Base-by-base conservation (phyloP, 2,329 filamentous ascomycete species). In the Claviceps sp. region DNA sequence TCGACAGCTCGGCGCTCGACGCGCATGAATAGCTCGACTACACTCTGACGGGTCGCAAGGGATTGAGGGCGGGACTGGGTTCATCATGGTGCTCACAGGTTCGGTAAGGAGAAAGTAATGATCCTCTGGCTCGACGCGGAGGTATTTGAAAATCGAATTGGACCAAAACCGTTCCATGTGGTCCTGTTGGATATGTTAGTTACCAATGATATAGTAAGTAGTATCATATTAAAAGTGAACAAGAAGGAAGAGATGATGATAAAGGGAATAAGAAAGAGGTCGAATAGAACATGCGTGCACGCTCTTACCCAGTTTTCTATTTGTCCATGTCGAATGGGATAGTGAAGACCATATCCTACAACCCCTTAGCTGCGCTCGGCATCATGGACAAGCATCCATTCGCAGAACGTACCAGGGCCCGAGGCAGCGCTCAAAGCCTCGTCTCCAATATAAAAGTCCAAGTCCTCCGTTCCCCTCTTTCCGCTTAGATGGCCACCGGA, bases 111-210 rank as follows among this genome's bases (percentile, higher is more conserved):
- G 82, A 70, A 98, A 98, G 75, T 95, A 90, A 71, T 98, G 93
- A 67, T 98, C 93, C 73, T 98, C 93, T 34, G 93, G 93, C 72
- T 98, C 93, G 60, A 98, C 93, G 62, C 93, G 83, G 50, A 98
- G 80, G 66, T 98, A 98, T 70, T 98, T 98, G 81, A 98, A 98
- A 73, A 98, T 98, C 57, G 93, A 98, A 74, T 97, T 97, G 60
- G 94, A 97, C 93, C 93, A 98, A 74, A 97, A 98, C 57, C 93
- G 85, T 71, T 98, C 93, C 93, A 98, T 98, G 64, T 96, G 88
- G 71, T 98, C 93, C 87, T 93, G 60, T 5, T 55, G n/a, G 55
- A 62, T 70, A 34, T 57, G 69, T 26, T 26, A 46, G 43, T 26
- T 30, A 3, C 30, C 30, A 34, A 34, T 34, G 10, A 11, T 3